Conservation (phyloP, 208 protist species). For the Naegleria fowleri region DNA sequence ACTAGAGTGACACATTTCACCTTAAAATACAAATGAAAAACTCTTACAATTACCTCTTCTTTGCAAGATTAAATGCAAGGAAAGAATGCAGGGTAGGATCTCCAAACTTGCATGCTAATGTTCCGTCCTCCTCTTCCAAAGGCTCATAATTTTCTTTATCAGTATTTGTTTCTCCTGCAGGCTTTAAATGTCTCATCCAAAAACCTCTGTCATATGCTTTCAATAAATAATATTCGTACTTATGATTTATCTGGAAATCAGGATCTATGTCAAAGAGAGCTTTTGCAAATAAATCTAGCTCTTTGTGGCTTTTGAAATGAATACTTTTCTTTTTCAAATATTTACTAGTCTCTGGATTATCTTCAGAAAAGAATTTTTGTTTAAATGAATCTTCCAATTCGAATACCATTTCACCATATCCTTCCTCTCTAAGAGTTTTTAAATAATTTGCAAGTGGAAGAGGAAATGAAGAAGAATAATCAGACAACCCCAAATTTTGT, state of each 20-base stretch:
- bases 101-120: not conserved
- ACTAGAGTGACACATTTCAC: not conserved
- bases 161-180: not conserved
- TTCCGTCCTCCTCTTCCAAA: not conserved
- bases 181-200: slow-evolving; percentile 20
- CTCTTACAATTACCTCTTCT: not conserved
- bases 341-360: not conserved
- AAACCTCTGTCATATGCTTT: slow-evolving; percentile 12
- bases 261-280: not conserved
- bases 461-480: not conserved
- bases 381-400: not conserved
- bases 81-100: not conserved
- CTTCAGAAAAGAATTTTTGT: not conserved
- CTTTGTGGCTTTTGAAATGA: not conserved
- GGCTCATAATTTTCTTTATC: slow-evolving; percentile 14
- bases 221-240: slow-evolving; percentile 11
- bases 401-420: slow-evolving; percentile 22
- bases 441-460: slow-evolving; percentile 1
- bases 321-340: not conserved
- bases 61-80: not conserved
- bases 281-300: slow-evolving; percentile 2
- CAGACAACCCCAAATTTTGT: not conserved
- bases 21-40: not conserved
- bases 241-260: not conserved
- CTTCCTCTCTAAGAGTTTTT: not conserved